Evolutionary conservation across 345 rosid species (phyloP).

Genomic region (Eucalyptus fibrosa): DNA sequence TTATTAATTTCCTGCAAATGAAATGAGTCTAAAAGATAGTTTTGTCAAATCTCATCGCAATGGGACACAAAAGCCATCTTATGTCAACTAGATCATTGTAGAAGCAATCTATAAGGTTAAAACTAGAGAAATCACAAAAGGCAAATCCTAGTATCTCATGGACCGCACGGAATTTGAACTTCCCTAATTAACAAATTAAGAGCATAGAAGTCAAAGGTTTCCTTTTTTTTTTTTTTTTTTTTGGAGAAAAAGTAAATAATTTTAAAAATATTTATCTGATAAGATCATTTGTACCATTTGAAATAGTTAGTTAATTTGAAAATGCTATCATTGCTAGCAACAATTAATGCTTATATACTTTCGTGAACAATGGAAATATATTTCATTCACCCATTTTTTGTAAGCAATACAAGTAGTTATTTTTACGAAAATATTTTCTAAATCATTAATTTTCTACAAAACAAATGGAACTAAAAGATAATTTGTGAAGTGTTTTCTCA

Average conservation of each 20-base stretch:
- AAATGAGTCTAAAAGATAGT: background rate
- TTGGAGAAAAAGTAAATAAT: too few species aligned
- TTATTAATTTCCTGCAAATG: background rate
- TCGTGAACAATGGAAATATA: too few species aligned
- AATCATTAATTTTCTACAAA: background rate
- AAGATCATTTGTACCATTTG: background rate
- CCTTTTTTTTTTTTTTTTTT: too few species aligned
- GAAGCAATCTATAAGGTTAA: too few species aligned
- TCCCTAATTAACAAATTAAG: background rate
- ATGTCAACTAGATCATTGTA: background rate
- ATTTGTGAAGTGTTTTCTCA: background rate
- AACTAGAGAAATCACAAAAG: too few species aligned
- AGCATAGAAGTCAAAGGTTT: too few species aligned
- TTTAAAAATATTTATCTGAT: too few species aligned
- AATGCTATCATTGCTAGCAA: too few species aligned
- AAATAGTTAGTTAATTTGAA: too few species aligned
- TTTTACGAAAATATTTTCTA: background rate
- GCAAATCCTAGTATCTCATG: too few species aligned
- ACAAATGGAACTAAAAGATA: background rate
- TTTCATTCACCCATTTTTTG: too few species aligned
- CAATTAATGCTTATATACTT: too few species aligned
- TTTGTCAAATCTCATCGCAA: background rate
- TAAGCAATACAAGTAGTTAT: accelerated
- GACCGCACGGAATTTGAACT: background rate
- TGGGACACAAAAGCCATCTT: background rate